Evolutionary conservation across 2,329 filamentous ascomycete genomes (phyloP), one percentile per base, ranked within the genome.

Genomic region (Penicillium sp.): DNA sequence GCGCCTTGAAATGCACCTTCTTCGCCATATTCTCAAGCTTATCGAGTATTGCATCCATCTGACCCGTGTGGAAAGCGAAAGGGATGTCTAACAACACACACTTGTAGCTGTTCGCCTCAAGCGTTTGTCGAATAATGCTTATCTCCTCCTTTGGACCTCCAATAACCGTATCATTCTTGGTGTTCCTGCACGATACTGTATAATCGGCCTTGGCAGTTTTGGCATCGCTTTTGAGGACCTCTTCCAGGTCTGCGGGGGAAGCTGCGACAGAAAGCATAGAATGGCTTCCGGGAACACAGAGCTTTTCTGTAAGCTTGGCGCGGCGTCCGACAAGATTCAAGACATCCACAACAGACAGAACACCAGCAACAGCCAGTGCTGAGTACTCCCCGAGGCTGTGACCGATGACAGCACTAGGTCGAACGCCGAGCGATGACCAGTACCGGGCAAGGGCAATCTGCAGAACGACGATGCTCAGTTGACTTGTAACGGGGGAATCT

Each of bases 131-230:
- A 19, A 88, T 79, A 4, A 79, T 79, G 61, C 85, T 81, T 57
- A 91, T 86, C 63, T 88, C 82, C 41, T 87, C 81, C 52, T 86
- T 83, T 58, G 83, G 84, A 17, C 85, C 78, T 64, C 86, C 86
- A 21, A 95, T 81, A 1, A 95, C 91, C 9, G 88, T 92, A 73
- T 92, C 90, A 56, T 86, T 82, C 0, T 88, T 88, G 0, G 89
- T 87, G 68, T 96, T 96, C 73, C 92, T 84, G 79, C 92, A 95
- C 15, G 91, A 89, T 64, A 88, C 78, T 68, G 85, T 83, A 45
- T 77, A 66, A 7, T 23, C 9, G 19, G 31, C 31, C 5, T 35
- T 11, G 31, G 31, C 7, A 35, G 31, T 35, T 35, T 35, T 35
- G 31, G 31, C 5, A 35, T 35, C 31, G 31, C 31, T 35, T 5